Percentiles rank a stretch among this genome's conserved stretches.
These are phyloP conservation scores for Parmelia sp. DNA, from an alignment of 495 filamentous ascomycete species.

Conservation along the genomic window DNA sequence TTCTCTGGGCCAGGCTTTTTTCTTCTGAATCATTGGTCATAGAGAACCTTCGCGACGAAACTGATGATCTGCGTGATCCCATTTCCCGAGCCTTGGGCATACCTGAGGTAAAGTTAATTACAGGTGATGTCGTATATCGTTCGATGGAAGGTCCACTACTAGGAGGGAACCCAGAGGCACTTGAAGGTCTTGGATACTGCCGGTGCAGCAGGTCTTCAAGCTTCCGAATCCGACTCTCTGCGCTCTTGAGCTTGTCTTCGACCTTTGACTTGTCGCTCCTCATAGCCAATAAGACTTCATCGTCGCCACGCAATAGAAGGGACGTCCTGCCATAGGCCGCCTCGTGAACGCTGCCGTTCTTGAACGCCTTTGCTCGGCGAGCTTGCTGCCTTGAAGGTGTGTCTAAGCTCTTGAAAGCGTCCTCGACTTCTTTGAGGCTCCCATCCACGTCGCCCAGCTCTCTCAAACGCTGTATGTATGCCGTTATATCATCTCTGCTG, in stretches of 20 bases:
- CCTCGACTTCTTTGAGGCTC: conserved; percentile 54
- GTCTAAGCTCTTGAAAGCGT: conserved; percentile 56
- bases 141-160: conserved; percentile 18
- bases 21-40: conserved; percentile 60
- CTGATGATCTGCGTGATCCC: conserved; percentile 54
- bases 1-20: conserved; percentile 57
- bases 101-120: conserved; percentile 41
- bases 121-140: conserved; percentile 24
- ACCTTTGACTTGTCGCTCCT: conserved; percentile 73
- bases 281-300: conserved; percentile 62
- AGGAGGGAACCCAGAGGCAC: conserved; percentile 56
- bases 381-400: conserved; percentile 66
- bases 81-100: conserved; percentile 51
- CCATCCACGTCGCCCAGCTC: conserved; percentile 38
- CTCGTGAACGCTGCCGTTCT: conserved; percentile 91
- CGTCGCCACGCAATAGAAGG: conserved; percentile 72
- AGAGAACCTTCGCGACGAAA: conserved; percentile 62
- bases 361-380: conserved; percentile 84
- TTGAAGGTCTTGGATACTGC: conserved; percentile 65
- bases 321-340: conserved; percentile 70
- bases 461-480: conserved; percentile 48
- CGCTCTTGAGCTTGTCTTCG: conserved; percentile 75
- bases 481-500: conserved; percentile 49
- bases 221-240: conserved; percentile 85
- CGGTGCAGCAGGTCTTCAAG: conserved; percentile 90